Conservation (phyloP, 73 alveolate genomes). For the Paramecium tetraurelia region DNA sequence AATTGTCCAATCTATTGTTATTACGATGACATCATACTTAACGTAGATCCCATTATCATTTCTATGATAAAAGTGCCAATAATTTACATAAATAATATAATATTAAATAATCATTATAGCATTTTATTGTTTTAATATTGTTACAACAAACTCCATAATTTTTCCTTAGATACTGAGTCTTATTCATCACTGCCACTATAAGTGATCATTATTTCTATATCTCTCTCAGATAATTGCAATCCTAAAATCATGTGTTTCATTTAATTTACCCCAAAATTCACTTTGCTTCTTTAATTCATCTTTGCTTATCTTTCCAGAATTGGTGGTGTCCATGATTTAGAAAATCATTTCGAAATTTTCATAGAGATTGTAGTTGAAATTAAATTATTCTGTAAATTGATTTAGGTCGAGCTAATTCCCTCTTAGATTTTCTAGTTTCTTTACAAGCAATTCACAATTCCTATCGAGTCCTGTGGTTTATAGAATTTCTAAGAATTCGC, state of each 20-base stretch:
- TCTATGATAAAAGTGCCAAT: not conserved
- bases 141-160: not conserved
- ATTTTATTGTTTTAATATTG: slow-evolving; percentile 7
- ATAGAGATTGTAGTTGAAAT: not conserved
- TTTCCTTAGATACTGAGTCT: not conserved
- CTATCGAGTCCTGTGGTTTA: not conserved
- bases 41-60: not conserved
- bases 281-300: slow-evolving; percentile 28
- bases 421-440: not conserved
- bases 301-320: not conserved
- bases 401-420: not conserved
- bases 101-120: not conserved
- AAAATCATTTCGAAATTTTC: slow-evolving; percentile 39
- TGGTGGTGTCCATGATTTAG: not conserved
- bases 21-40: not conserved
- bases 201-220: slow-evolving; percentile 37
- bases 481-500: slow-evolving; percentile 17
- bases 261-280: slow-evolving; percentile 21
- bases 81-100: not conserved
- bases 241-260: not conserved
- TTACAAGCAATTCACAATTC: slow-evolving; percentile 14
- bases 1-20: not conserved
- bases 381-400: not conserved
- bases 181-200: slow-evolving; percentile 2
- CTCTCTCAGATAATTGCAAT: slow-evolving; percentile 28